A percentile compares a stretch with the other conserved stretches of the same genome.
Conservation (phyloP, 1,139 yeast species). For the Pichia sp. region DNA sequence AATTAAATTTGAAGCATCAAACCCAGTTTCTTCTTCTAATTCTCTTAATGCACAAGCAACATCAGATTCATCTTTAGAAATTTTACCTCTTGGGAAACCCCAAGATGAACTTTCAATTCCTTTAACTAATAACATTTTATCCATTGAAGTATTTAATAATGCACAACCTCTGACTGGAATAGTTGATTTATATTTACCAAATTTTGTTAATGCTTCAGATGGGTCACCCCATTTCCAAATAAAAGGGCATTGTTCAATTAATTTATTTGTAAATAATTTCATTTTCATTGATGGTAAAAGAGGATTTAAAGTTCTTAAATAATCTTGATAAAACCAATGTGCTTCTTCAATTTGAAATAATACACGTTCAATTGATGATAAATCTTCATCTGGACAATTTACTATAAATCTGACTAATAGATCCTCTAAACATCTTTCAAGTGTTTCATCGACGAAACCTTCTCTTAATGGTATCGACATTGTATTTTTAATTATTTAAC, state of each 20-base stretch:
- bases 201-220: conserved; percentile 63
- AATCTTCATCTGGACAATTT: conserved; percentile 88
- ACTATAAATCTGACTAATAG: conserved; percentile 82
- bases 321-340: conserved; percentile 95
- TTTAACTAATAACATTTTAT: conserved; percentile 71
- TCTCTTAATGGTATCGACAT: conserved; percentile 55
- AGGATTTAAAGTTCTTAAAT: conserved; percentile 68
- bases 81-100: conserved; percentile 98
- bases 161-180: conserved; percentile 98
- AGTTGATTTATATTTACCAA: conserved; percentile 78
- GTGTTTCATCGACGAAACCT: conserved; percentile 51
- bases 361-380: conserved; percentile 78
- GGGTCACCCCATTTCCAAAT: conserved; percentile 86
- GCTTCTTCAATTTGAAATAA: conserved; percentile 97
- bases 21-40: conserved; percentile 93
- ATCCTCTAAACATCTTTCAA: conserved; percentile 81
- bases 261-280: conserved; percentile 66
- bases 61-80: conserved; percentile 88
- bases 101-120: conserved; percentile 81
- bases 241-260: conserved; percentile 75
- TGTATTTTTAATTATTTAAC: not conserved
- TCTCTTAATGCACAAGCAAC: conserved; percentile 92
- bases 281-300: conserved; percentile 72
- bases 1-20: conserved; percentile 64
- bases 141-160: conserved; percentile 63